phyloP scores from a whole-genome alignment of 1,284 basidiomycete species.

The Pascua guehoae region DNA sequence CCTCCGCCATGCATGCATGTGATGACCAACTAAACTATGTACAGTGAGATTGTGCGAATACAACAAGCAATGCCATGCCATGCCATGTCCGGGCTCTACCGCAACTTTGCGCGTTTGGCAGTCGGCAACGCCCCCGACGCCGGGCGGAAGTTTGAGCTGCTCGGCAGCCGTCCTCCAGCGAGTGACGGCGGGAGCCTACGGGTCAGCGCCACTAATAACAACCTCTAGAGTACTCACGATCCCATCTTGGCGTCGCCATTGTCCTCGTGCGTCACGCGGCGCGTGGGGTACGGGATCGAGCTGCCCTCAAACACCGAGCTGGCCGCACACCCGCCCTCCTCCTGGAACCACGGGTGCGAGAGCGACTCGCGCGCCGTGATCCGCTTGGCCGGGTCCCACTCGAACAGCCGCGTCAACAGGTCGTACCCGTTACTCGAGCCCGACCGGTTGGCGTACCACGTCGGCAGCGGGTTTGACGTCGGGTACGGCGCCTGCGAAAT shows the following conservation, averaged over 20 bases:
- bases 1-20: background rate
- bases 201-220: background rate
- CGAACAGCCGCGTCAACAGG: slow-evolving; percentile 74
- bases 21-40: background rate
- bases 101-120: slow-evolving; percentile 32
- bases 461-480: slow-evolving; percentile 23
- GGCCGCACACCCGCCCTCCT: slow-evolving; percentile 46
- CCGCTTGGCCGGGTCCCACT: slow-evolving; percentile 84
- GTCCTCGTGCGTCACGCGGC: slow-evolving; percentile 56
- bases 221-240: slow-evolving; percentile 47
- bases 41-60: background rate
- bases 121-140: slow-evolving; percentile 22
- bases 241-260: slow-evolving; percentile 52
- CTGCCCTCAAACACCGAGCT: slow-evolving; percentile 48
- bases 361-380: slow-evolving; percentile 79
- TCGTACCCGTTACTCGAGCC: slow-evolving; percentile 62
- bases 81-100: slow-evolving; percentile 16
- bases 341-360: slow-evolving; percentile 60
- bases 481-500: slow-evolving; percentile 63
- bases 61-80: background rate
- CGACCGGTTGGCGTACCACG: slow-evolving; percentile 68
- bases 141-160: slow-evolving; percentile 43
- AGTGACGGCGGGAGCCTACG: slow-evolving; percentile 41
- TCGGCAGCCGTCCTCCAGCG: slow-evolving; percentile 35
- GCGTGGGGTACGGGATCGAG: slow-evolving; percentile 49